These are phyloP conservation scores for Boletus tylopilopsis DNA, from an alignment of 768 basidiomycete genomes.

Conservation along the genomic window DNA sequence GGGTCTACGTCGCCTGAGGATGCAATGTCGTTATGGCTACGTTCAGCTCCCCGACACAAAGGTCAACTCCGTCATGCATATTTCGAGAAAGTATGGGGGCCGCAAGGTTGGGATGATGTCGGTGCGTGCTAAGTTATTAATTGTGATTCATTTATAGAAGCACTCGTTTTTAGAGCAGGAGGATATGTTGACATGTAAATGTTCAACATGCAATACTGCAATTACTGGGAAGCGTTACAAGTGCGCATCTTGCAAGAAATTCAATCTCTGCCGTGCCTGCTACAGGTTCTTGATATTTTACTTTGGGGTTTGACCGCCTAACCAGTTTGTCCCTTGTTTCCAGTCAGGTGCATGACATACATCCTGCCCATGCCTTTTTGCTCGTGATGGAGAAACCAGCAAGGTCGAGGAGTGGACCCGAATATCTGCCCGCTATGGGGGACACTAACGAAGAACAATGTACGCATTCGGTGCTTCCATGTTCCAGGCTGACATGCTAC, in stretches of 20 bases:
- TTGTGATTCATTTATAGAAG: neutral
- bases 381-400: conserved; percentile 63
- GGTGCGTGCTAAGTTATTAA: conserved; percentile 46
- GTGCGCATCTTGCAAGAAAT: conserved; percentile 76
- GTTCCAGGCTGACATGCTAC: conserved; percentile 1
- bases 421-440: conserved; percentile 27
- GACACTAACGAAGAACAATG: conserved; percentile 57
- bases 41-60: conserved; percentile 67
- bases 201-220: conserved; percentile 74
- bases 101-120: conserved; percentile 81
- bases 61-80: conserved; percentile 83
- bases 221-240: conserved; percentile 72
- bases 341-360: conserved; percentile 88
- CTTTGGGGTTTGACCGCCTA: neutral
- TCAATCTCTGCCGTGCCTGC: conserved; percentile 79
- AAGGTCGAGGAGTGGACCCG: conserved; percentile 40
- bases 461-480: conserved; percentile 32
- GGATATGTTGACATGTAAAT: conserved; percentile 58
- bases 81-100: conserved; percentile 82
- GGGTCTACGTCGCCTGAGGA: conserved; percentile 54
- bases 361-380: conserved; percentile 86
- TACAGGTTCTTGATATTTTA: conserved; percentile 53
- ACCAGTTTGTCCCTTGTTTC: neutral
- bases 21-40: conserved; percentile 54
- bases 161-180: conserved; percentile 57